Base-by-base conservation (phyloP, 2,329 filamentous ascomycete species). In the Neonectria faginata region DNA sequence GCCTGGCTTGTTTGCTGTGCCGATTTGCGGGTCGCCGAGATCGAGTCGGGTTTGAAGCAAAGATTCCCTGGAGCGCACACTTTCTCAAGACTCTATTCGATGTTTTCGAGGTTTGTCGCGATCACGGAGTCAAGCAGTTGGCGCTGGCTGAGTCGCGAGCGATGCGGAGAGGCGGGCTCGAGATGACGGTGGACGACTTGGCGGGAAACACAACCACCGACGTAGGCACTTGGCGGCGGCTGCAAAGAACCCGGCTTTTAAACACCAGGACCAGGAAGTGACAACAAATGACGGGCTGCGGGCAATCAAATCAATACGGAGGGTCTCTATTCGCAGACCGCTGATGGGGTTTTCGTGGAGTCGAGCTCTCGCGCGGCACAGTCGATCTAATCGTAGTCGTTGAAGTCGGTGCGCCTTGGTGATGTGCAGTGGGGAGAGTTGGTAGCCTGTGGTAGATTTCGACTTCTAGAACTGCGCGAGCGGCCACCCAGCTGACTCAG, bases 361-460 rank as follows among this genome's bases (percentile, higher is more conserved):
- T 45, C 56, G 51, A 62, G 58, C 45, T 59, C 47, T 58, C 54
- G 56, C 57, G 58, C 41, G 55, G 67, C 22, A 55, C 57, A 57
- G 60, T 62, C 57, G 60, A 66, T 62, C 57, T 33, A 63, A 61
- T 57, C 65, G 62, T 47, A 62, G 62, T 57, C 62, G 58, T 60
- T 44, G 52, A 50, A 31, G 42, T 51, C 58, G 60, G 71, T 70
- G 72, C 68, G 67, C 68, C 71, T 65, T 69, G 64, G 72, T 77
- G 75, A 70, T 78, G 71, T 80, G 78, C 77, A 79, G 68, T 75
- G 77, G 77, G 71, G 71, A 79, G 76, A 76, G 76, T 80, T 80
- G 74, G 67, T 70, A 72, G 70, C 65, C 71, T 73, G 60, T 57
- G 68, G 70, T 74, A 69, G 73, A 76, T 72, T 75, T 75, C 67